Conservation (phyloP, 768 basidiomycete genomes). For the Leucogyrophana mollusca region DNA sequence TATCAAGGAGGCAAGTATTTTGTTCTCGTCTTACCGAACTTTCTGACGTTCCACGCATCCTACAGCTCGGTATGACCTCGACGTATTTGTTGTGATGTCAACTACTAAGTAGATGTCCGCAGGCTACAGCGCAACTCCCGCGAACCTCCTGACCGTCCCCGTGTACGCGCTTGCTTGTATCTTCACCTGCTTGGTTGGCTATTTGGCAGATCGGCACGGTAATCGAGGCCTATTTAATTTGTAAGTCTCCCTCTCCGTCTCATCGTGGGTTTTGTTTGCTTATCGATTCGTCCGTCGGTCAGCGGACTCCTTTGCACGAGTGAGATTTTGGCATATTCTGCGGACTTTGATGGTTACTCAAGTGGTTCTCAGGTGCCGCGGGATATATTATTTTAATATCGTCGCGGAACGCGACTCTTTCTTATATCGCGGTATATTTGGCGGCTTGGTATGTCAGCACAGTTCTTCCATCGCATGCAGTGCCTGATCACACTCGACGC, state of each 20-base stretch:
- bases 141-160: constrained; percentile 77
- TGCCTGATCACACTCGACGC: constrained; percentile 1
- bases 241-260: constrained; percentile 33
- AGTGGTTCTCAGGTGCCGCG: constrained; percentile 37
- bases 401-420: constrained; percentile 61
- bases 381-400: constrained; percentile 72
- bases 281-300: constrained; percentile 31
- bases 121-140: constrained; percentile 69
- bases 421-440: constrained; percentile 71
- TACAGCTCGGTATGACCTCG: constrained; percentile 39
- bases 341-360: not conserved
- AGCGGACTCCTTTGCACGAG: constrained; percentile 29
- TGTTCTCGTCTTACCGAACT: not conserved
- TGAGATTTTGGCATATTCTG: constrained; percentile 4
- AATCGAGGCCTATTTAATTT: constrained; percentile 63
- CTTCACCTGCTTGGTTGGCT: constrained; percentile 64
- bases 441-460: constrained; percentile 55
- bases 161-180: constrained; percentile 71
- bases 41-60: not conserved
- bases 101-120: constrained; percentile 5
- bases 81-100: not conserved
- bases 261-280: constrained; percentile 17
- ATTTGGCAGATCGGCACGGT: constrained; percentile 58
- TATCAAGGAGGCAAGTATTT: constrained; percentile 56
- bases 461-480: too few relatives aligned